Percentiles rank a stretch among this genome's conserved stretches.
These are phyloP conservation scores for Neoarthrinium moseri DNA, from an alignment of 2,329 filamentous ascomycete genomes.

Conservation along the genomic window DNA sequence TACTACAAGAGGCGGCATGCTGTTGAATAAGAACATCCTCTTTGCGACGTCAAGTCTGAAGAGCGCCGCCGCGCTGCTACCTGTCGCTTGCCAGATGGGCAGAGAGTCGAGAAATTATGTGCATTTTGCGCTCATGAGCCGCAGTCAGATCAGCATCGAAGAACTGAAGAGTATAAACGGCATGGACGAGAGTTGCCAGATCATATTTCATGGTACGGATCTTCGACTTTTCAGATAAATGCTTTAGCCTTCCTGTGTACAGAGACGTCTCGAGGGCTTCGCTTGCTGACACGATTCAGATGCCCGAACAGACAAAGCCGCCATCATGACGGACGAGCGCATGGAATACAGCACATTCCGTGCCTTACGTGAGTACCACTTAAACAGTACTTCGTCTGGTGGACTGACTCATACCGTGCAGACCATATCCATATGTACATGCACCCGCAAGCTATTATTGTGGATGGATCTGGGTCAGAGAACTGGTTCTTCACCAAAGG, in stretches of 20 bases:
- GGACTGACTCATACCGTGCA: slow-evolving; percentile 30
- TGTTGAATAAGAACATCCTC: slow-evolving; percentile 67
- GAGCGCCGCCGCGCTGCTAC: slow-evolving; percentile 71
- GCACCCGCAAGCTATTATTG: slow-evolving; percentile 73
- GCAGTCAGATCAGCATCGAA: slow-evolving; percentile 66
- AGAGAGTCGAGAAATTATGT: slow-evolving; percentile 67
- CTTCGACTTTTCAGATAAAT: too few relatives aligned
- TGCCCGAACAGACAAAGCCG: slow-evolving; percentile 72
- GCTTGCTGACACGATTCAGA: slow-evolving; percentile 49
- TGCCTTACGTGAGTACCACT: slow-evolving; percentile 53
- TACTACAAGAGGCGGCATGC: slow-evolving; percentile 48
- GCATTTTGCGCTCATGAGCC: slow-evolving; percentile 78
- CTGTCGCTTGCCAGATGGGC: slow-evolving; percentile 86
- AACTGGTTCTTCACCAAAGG: slow-evolving; percentile 65
- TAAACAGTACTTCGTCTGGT: too few relatives aligned
- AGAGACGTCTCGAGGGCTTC: not conserved
- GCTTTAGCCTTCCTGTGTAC: too few relatives aligned
- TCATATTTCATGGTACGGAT: slow-evolving; percentile 59
- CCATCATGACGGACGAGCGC: slow-evolving; percentile 67
- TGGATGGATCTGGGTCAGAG: slow-evolving; percentile 68
- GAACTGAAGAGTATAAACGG: slow-evolving; percentile 77
- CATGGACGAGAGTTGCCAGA: slow-evolving; percentile 66
- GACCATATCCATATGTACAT: slow-evolving; percentile 71
- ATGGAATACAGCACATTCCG: slow-evolving; percentile 63
- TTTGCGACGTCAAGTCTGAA: slow-evolving; percentile 75